Evolutionary conservation across 208 protist species (phyloP), one percentile per base, ranked within the genome.

Genomic region (Crithidia brevicula): DNA sequence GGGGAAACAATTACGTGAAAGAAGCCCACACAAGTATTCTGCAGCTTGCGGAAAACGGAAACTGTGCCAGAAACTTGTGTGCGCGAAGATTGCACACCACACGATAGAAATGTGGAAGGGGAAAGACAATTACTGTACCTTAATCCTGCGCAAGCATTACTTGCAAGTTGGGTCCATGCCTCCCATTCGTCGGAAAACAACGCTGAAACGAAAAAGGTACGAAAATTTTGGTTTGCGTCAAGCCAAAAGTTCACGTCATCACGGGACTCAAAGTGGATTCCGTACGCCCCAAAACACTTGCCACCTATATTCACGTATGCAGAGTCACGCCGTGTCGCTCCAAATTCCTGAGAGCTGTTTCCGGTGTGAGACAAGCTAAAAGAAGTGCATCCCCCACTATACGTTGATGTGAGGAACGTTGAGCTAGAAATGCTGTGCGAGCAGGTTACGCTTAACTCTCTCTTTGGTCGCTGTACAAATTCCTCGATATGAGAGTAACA

Each of bases 101-200:
- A 70, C 0, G 64, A 70, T 7, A 70, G 0, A 46, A 54, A 38
- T 7, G 64, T 70, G 9, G 30, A 34, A 4, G 53, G 16, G 18
- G 9, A 43, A 0, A 62, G 30, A 13, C 1, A 30, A 0, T 10
- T 56, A 18, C 53, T 70, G 43, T 70, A 70, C 18, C 64, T n/a
- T 8, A 70, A 11, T 0, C 64, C 64, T 23, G 64, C 64, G 15
- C 64, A 70, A 6, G 64, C 64, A 36, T 50, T 54, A 28, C 64
- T 42, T 16, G 53, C 64, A 6, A 70, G 22, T 20, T 70, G 64
- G 8, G 64, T 70, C 64, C 64, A 70, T 23, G 64, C 64, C 42
- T 70, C 64, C 64, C 64, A 70, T 25, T 52, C 28, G 27, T 70
- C 64, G 13, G 64, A 70, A 34, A 70, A 70, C 22, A 70, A 16